These are phyloP conservation scores for Amoebophrya sp. DNA, from an alignment of 169 alveolate genomes.

Conservation along the genomic window DNA sequence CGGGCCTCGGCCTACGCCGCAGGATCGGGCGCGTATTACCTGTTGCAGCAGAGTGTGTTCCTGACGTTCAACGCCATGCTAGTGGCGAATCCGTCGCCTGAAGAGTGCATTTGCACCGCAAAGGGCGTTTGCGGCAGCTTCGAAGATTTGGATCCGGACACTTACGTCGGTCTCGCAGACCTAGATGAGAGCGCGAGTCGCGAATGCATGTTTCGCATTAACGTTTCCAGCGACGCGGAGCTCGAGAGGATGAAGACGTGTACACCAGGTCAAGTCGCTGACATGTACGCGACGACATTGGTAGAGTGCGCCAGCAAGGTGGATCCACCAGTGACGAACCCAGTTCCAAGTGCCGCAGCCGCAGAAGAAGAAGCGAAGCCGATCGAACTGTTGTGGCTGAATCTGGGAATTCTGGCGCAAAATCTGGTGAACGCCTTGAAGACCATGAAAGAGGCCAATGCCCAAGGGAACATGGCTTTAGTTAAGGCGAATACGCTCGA, in stretches of 20 bases:
- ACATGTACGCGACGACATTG: background rate
- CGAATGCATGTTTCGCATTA: background rate
- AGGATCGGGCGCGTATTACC: background rate
- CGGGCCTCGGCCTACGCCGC: background rate
- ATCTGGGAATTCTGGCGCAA: background rate
- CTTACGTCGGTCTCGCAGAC: background rate
- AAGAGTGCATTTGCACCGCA: background rate
- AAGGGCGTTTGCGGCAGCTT: background rate
- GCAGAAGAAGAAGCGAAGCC: background rate
- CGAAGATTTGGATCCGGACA: background rate
- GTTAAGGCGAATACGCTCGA: too few relatives aligned
- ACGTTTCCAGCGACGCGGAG: background rate
- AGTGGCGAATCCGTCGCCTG: background rate
- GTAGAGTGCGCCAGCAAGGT: background rate
- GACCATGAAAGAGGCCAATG: background rate
- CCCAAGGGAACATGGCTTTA: too few relatives aligned
- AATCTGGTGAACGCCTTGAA: background rate
- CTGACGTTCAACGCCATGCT: background rate
- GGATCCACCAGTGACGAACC: background rate
- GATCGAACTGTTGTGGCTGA: background rate
- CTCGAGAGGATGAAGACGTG: background rate
- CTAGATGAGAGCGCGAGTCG: background rate
- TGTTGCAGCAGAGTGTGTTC: background rate
- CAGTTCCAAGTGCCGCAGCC: background rate
- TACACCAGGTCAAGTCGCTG: background rate